Evolutionary conservation across 257 asterid genomes (phyloP).

Genomic region (Solanum bukasovii): DNA sequence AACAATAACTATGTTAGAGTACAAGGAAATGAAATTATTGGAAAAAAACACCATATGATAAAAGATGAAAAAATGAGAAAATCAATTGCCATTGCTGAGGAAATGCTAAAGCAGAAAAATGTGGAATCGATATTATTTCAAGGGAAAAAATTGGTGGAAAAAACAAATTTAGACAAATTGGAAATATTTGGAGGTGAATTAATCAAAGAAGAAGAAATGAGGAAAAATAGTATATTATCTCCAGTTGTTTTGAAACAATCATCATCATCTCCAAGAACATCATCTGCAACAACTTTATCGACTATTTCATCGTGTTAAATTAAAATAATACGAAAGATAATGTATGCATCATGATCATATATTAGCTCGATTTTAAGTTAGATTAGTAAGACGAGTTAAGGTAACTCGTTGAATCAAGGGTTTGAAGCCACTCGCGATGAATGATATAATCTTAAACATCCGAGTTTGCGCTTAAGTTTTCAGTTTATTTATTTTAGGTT

Average conservation of each 20-base stretch:
- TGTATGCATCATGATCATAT: neutral
- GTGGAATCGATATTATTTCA: conserved; percentile 56
- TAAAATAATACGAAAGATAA: neutral
- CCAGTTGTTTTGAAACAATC: conserved; percentile 39
- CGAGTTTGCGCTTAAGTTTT: neutral
- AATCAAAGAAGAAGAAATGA: conserved; percentile 53
- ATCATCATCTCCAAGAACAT: conserved; percentile 41
- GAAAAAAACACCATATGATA: neutral
- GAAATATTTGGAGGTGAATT: conserved; percentile 43
- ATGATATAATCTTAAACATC: neutral
- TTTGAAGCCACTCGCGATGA: conserved; percentile 3
- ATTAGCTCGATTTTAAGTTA: neutral
- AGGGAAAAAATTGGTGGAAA: conserved; percentile 50
- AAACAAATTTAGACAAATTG: conserved; percentile 47
- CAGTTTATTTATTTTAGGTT: neutral
- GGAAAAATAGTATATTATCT: conserved; percentile 34
- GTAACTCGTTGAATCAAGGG: neutral
- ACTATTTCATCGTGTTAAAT: conserved; percentile 32
- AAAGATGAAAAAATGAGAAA: neutral
- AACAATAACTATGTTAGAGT: conserved; percentile 46
- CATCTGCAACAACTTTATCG: conserved; percentile 62
- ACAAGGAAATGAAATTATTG: conserved; percentile 40
- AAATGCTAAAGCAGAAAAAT: conserved; percentile 47
- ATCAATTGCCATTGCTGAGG: conserved; percentile 21
- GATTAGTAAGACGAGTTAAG: neutral